Base-by-base conservation (phyloP, 23 red algal species). In the Gracilaria domingensis region DNA sequence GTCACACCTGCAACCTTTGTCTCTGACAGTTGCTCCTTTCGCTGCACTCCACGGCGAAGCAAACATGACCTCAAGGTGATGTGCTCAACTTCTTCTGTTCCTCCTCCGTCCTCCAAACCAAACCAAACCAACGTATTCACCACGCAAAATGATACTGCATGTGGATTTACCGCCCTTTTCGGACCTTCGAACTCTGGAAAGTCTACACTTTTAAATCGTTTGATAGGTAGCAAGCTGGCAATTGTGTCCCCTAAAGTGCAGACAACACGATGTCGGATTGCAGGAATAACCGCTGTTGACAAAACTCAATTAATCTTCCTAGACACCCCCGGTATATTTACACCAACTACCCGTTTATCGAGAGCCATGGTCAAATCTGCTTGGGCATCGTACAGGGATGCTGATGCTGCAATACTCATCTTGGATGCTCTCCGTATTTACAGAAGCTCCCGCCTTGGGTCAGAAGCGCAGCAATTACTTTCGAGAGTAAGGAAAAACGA, bases 151-250 rank as follows among this genome's bases (percentile, higher is more conserved):
- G 78, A 83, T 18, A 78, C 89, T 2, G 83, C 79, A 2, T 99
- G 94, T 81, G 94, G 97, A 40, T 96, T 96, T 80, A 86, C 95
- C 50, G 91, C 97, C 4, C 75, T 99, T 21, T 75, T 99, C 7
- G 97, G 97, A n/a, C 88, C 88, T 49, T 96, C 97, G 24, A 99
- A 99, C 73, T 90, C 95, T 30, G 97, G 97, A 25, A 99, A 99
- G 66, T 99, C 97, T 54, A 99, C 97, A 49, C 85, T 99, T 45
- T 26, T 99, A 35, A 99, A 99, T 75, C 82, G 69, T 30, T 77
- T 99, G 16, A 66, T 99, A 47, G 97, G 93, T 38, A 58, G 58
- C 25, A 99, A 99, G 79, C 82, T 99, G 4, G 97, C 97, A 32
- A 99, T 99, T 61, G 97, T 99, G 14, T 85, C 94, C 17, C 97